Evolutionary conservation across 2,329 filamentous ascomycete genomes (phyloP), one percentile per base, ranked within the genome.

Genomic region (Amphichorda felina): DNA sequence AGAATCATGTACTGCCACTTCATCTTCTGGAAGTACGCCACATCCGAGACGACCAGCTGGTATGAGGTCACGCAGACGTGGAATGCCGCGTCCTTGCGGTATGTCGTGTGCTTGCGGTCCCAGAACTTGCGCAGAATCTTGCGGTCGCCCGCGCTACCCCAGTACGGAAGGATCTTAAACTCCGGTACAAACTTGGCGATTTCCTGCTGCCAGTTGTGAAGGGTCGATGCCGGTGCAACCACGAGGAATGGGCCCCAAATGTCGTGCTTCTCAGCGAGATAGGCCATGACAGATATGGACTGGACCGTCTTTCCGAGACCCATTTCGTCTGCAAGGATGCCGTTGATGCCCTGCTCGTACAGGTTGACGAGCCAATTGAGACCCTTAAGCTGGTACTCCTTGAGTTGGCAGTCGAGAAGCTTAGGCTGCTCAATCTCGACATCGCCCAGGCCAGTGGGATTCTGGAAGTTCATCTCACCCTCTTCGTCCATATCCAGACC

Each of bases 1-100:
- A 98, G 74, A 57, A 98, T 95, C 91, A 98, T 98, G 66, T 98
- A 96, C 62, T 96, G 91, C 91, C 91, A 98, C 49, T 83, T 83
- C 71, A 98, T 91, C 68, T 96, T 96, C 61, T 95, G 89, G 65
- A 98, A 96, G 59, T 98, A 98, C 40, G 87, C 80, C 2, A 93
- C 85, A 55, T 98, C 91, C 18, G 88, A 84, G 15, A 98, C 91
- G 18, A 98, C 91, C 26, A 98, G 70, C 59, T 98, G 91, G 56
- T 98, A 98, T 1, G 89, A 96, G 0, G 91, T 98, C 33, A 98
- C 79, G 35, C 95, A 75, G 35, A 98, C 88, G 53, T 98, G 91
- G 65, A 98, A 96, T 11, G 87, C 79, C 1, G 88, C 87, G 39
- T 95, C 87, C 50, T 84, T 85, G 49, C 77, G 87, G 61, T 98